phyloP scores from a whole-genome alignment of 305 asterid genomes.

The Rubia balearica region DNA sequence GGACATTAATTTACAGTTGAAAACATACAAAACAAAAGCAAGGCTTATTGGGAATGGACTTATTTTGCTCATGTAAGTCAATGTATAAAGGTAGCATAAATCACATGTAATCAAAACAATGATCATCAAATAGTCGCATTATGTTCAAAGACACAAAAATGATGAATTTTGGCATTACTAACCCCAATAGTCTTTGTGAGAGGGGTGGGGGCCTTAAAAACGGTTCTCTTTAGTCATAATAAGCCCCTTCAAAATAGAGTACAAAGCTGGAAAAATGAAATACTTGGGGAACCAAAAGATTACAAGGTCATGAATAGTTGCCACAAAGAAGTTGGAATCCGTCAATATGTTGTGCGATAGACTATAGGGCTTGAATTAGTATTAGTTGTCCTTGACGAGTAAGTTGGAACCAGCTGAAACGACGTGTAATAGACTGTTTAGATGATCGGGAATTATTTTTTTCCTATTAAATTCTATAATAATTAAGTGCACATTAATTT shows the following conservation, averaged over 20 bases:
- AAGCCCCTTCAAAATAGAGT: neutral
- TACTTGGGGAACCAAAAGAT: neutral
- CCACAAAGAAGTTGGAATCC: constrained; percentile 1
- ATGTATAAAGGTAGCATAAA: neutral
- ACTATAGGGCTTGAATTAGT: neutral
- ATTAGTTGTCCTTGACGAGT: too few species aligned
- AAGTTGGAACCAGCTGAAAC: too few species aligned
- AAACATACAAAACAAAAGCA: neutral
- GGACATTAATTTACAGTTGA: too few species aligned
- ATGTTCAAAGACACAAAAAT: neutral
- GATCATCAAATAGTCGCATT: neutral
- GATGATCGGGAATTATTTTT: too few species aligned
- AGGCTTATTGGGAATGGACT: neutral
- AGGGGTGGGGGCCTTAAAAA: neutral
- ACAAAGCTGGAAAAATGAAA: neutral
- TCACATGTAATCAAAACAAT: constrained; percentile 3
- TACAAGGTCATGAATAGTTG: neutral
- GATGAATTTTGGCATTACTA: constrained; percentile 6
- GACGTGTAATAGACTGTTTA: too few species aligned
- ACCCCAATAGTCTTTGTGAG: neutral
- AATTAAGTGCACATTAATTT: too few species aligned
- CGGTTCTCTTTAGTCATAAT: neutral
- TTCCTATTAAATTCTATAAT: too few species aligned
- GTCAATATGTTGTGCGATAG: neutral
- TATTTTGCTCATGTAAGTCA: neutral